Evolutionary conservation across 768 basidiomycete species (phyloP), one percentile per base, ranked within the genome.

Genomic region (Hortiboletus flavorubellus): DNA sequence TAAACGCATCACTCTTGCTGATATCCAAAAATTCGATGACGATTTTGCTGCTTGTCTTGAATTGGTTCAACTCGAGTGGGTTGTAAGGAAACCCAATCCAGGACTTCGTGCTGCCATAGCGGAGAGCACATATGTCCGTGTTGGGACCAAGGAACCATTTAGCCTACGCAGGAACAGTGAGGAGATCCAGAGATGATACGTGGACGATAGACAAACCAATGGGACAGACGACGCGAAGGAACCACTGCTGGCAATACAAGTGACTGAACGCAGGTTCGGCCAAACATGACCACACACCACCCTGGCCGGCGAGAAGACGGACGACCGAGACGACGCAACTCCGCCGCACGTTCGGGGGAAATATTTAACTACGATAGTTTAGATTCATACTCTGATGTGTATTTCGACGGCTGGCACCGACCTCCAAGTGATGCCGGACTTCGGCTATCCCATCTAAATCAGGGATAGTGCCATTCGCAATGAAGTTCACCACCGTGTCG

Each of bases 21-120:
- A 59, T 40, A 35, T 65, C 59, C 23, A 65, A 54, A 44, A 61
- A 59, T 38, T 58, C 63, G 30, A 59, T 41, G 34, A 65, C 8
- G 16, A 11, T 46, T 9, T 31, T 34, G 8, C 1, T 29, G 11
- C 3, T 23, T 2, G 37, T 29, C 45, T 49, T 64, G 42, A 53
- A 64, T 16, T 39, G 49, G 6, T 63, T 56, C 45, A 49, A 15
- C 10, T 64, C 34, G 8, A 37, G 34, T 7, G 58, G 48, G 31
- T 49, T 40, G 40, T 60, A 56, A 30, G 50, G 34, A 18, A n/a
- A n/a, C 11, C 43, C 62, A 37, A 64, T 54, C 16, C 10, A 9
- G 18, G 8, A 39, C 23, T 64, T 58, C 18, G 62, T 51, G 23
- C 39, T 33, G 11, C 39, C 52, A 21, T 56, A 56, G 4, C 43